Base-by-base conservation (phyloP, 2,329 filamentous ascomycete genomes). In the Chaetomium strumarium region DNA sequence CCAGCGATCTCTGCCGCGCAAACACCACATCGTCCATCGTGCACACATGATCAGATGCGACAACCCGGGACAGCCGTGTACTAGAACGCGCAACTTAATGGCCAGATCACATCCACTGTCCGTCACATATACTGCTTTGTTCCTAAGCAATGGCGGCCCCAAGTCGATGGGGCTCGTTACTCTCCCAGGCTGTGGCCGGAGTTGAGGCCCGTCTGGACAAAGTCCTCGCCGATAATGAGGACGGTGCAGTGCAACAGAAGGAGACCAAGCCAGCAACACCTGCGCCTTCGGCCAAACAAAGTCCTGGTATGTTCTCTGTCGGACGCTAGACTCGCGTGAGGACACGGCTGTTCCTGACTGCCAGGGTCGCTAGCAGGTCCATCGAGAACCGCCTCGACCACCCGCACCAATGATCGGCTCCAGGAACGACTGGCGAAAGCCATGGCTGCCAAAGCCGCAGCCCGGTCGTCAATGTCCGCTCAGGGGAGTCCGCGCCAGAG, bases 141-240 rank as follows among this genome's bases (percentile, higher is more conserved):
- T 46, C 40, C 17, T 8, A 31, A 55, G 43, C 45, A 64, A 80
- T 80, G 76, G 70, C 75, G 58, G 69, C 72, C 57, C 70, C 75
- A 33, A 70, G 70, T 46, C 79, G 80, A 81, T 90, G 87, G 87
- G 86, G 85, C 42, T 83, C 83, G 31, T 86, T 96, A 66, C 78
- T 96, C 55, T 88, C 90, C 59, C 89, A 92, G 70, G 91, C 92
- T 58, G 90, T 97, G 55, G 90, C 91, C 50, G 91, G 91, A 55
- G 87, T 99, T 53, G 93, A 99, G 72, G 95, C 91, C 55, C 84
- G 88, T 40, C 80, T 99, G 55, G 93, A 99, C 68, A 91, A 82
- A 46, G 95, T 99, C 53, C 79, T 99, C 55, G 84, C 90, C 49
- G 91, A 96, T 60, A 84, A 88, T 51, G 83, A 85, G 40, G 80